Percentiles rank a stretch among this genome's conserved stretches.
These are phyloP conservation scores for Suillus placidus DNA, from an alignment of 768 basidiomycete species.

Conservation along the genomic window DNA sequence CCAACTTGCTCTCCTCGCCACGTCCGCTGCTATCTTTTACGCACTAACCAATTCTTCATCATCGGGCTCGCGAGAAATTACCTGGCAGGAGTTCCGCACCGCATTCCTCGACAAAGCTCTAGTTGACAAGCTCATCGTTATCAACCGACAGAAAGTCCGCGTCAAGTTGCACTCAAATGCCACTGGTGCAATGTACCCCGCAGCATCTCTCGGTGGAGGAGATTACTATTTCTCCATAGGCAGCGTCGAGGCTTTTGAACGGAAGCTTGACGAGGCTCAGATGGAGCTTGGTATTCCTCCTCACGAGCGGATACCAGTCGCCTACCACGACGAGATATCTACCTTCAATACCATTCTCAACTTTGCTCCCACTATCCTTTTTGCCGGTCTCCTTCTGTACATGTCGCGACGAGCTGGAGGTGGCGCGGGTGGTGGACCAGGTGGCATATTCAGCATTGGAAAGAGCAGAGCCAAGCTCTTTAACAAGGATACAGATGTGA, in stretches of 20 bases:
- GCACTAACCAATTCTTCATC: constrained; percentile 53
- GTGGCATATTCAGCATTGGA: constrained; percentile 96
- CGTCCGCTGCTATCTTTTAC: constrained; percentile 65
- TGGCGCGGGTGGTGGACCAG: constrained; percentile 63
- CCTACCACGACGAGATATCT: constrained; percentile 94
- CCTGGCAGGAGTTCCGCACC: constrained; percentile 99
- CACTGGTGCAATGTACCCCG: constrained; percentile 74
- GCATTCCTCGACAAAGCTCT: constrained; percentile 96
- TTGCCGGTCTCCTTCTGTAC: constrained; percentile 88
- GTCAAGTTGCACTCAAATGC: constrained; percentile 93
- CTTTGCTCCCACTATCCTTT: constrained; percentile 93
- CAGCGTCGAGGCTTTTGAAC: constrained; percentile 94
- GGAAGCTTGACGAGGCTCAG: constrained; percentile 93
- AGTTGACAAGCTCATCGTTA: constrained; percentile 90
- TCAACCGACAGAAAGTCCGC: constrained; percentile 89
- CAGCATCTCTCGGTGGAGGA: constrained; percentile 49
- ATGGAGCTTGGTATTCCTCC: constrained; percentile 89
- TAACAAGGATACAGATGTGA: constrained; percentile 95
- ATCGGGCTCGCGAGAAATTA: constrained; percentile 81
- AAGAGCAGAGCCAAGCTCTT: constrained; percentile 94
- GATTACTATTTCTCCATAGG: constrained; percentile 97
- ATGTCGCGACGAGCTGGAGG: constrained; percentile 73
- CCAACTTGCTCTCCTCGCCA: constrained; percentile 61
- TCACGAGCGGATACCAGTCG: constrained; percentile 93
- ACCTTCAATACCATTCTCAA: constrained; percentile 79